Evolutionary conservation across 2,329 filamentous ascomycete species (phyloP).

Genomic region (Nemania sp.): DNA sequence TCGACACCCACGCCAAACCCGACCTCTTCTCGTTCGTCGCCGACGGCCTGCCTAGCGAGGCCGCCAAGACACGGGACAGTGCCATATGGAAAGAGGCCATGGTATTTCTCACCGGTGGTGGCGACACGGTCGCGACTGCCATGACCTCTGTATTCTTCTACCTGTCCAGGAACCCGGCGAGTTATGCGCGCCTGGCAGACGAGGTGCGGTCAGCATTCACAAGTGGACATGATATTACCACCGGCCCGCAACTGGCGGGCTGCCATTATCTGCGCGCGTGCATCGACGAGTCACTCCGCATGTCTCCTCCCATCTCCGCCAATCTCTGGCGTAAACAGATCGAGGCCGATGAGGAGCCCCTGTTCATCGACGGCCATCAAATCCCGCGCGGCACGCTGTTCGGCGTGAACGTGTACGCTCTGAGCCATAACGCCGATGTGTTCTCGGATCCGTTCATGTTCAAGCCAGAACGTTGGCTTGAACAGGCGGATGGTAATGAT

Average conservation of each 20-base stretch:
- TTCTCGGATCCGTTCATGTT: neutral
- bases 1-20: conserved; percentile 20
- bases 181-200: neutral
- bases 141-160: neutral
- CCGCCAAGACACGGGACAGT: neutral
- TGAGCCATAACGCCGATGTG: neutral
- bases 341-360: neutral
- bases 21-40: conserved; percentile 3
- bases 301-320: neutral
- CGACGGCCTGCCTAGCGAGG: neutral
- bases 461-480: conserved; percentile 2
- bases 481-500: neutral
- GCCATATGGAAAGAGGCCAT: conserved; percentile 6
- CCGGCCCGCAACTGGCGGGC: neutral
- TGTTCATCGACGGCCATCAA: neutral
- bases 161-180: neutral
- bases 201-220: neutral
- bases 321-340: neutral
- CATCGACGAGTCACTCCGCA: neutral
- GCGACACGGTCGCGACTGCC: neutral
- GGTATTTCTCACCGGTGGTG: neutral
- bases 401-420: neutral
- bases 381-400: neutral
- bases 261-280: neutral
- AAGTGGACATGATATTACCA: neutral